Evolutionary conservation across 2,329 filamentous ascomycete genomes (phyloP), one percentile per base, ranked within the genome.

Genomic region (Trichoderma hamatum): DNA sequence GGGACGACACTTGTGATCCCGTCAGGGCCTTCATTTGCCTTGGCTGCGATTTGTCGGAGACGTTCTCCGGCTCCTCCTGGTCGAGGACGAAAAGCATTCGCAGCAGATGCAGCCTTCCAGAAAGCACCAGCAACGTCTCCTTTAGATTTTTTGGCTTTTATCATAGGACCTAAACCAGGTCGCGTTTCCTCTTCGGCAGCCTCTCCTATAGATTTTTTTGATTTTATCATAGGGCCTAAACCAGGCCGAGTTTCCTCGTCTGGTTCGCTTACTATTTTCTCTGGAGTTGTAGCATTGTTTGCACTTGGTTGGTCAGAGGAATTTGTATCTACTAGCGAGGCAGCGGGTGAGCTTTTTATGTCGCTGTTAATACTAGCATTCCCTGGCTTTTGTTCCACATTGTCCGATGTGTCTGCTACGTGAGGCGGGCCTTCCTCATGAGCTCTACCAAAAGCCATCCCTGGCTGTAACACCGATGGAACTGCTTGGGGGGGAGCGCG

Each of bases 1-100:
- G 92, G 92, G 26, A 97, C 91, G 46, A 97, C 94, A 49, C 90
- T 88, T 14, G 91, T 97, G 72, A 97, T 97, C 2, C 94, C 95
- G 81, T 97, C 94, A 7, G 93, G 92, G 5, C 91, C 93, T 28
- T 91, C 87, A 3, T 80, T 81, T n/a, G 80, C 78, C 68, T 86
- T 88, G 71, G 82, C 83, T 68, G 88, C 85, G 43, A 85, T 84
- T 63, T 90, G 87, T 67, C 91, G 84, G 65, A 97, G 82, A 63
- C 92, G 90, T 71, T 96, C 93, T 63, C 89, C 94, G 26, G 93
- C 94, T 72, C 94, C 95, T 69, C 95, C 95, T 39, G 90, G 90
- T 69, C 95, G 89, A 24, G 95, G 95, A 76, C 95, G 96, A 82
- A 98, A 98, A 10, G 81, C 81, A 14, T 75, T 76, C 1, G 86